Base-by-base conservation (phyloP, 495 filamentous ascomycete genomes). In the Thozetella sp. region DNA sequence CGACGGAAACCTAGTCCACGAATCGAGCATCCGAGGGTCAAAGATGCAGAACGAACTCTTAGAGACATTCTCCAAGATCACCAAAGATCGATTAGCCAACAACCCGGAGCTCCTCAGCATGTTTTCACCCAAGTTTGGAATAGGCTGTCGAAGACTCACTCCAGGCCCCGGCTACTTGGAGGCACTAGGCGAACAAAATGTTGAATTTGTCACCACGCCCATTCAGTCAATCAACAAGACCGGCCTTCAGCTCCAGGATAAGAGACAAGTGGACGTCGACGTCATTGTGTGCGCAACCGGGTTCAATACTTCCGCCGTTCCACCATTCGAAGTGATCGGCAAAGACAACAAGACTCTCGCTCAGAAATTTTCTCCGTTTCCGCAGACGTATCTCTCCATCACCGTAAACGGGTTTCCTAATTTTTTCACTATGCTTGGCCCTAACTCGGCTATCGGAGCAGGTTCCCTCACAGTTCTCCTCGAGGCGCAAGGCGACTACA, bases 111-210 rank as follows among this genome's bases (percentile, higher is more conserved):
- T 9, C n/a, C 15, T 9, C 22, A 22, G 15, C 20, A 67, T 67
- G 45, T 56, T 72, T 10, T 61, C 70, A 27, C 87, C 88, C 0
- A 77, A 83, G 22, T 90, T 88, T 64, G 75, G 80, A 1, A 79
- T 86, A 6, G 82, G 84, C 58, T 91, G 87, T 56, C 80, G 86
- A 45, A 83, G 88, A 12, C 72, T 85, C 1, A 90, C 87, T 0
- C 86, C 86, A 0, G 88, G 86, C 0, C 85, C 84, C 1, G 87
- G 86, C 0, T 90, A 90, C 52, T 70, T 84, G 9, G 69, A 84
- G 54, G 78, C 83, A 12, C 58, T 85, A 22, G 76, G 71, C 3
- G 67, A 77, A 23, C 70, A 75, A 2, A 84, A 85, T 37, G 75
- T 82, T 10, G 61, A 76, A n/a, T 60, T 77, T 2, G 74, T 82